A percentile compares a stretch with the other conserved stretches of the same genome.
phyloP scores from a whole-genome alignment of 192 early-diverging fungal genomes.

The Podila horticola region DNA sequence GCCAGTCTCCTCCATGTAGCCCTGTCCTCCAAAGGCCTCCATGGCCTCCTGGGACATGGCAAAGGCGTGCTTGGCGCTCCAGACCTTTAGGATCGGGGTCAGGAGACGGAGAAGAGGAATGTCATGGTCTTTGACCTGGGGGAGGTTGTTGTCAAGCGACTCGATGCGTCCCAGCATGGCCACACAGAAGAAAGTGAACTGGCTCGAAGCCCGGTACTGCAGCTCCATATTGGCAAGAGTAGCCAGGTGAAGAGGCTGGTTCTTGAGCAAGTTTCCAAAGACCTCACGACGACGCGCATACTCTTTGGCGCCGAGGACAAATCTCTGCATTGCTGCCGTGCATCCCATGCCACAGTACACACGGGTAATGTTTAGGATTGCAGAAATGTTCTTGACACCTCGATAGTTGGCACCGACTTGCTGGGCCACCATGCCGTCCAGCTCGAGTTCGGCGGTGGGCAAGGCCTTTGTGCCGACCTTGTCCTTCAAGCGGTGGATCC shows the following conservation, averaged over 20 bases:
- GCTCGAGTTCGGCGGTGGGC: conserved; percentile 79
- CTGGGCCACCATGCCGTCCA: conserved; percentile 62
- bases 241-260: conserved; percentile 69
- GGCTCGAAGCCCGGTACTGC: conserved; percentile 58
- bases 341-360: conserved; percentile 66
- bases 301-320: conserved; percentile 63
- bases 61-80: conserved; percentile 58
- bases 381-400: conserved; percentile 72
- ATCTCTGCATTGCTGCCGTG: conserved; percentile 59
- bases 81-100: conserved; percentile 76
- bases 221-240: conserved; percentile 70
- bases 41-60: conserved; percentile 64
- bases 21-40: conserved; percentile 78
- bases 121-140: conserved; percentile 35
- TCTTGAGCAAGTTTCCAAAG: conserved; percentile 60
- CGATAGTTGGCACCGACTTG: conserved; percentile 59
- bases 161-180: conserved; percentile 68
- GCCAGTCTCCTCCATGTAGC: conserved; percentile 80
- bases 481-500: conserved; percentile 73
- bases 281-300: conserved; percentile 64
- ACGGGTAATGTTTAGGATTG: conserved; percentile 79
- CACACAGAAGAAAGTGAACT: conserved; percentile 66
- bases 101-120: conserved; percentile 65
- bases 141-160: conserved; percentile 18
- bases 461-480: conserved; percentile 76